Evolutionary conservation across 805 yeast species (phyloP).

Genomic region (Candida tallmaniae): DNA sequence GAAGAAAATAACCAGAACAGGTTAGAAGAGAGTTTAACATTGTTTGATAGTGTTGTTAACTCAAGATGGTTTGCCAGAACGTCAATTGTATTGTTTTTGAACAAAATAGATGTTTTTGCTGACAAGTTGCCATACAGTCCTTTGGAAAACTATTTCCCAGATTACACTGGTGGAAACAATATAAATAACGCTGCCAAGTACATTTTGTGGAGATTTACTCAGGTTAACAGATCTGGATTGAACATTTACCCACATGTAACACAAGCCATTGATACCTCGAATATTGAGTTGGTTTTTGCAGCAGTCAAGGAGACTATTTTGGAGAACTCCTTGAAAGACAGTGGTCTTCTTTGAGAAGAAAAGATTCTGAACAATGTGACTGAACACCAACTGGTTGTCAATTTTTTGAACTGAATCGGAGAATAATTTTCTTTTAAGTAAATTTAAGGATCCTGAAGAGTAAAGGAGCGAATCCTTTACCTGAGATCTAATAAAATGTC

Average conservation of each 20-base stretch:
- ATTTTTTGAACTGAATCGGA: too few species aligned
- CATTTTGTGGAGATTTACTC: conserved; percentile 84
- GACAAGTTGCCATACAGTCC: conserved; percentile 82
- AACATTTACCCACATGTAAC: conserved; percentile 88
- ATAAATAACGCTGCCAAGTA: conserved; percentile 89
- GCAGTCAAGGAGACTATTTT: conserved; percentile 78
- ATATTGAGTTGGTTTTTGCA: conserved; percentile 79
- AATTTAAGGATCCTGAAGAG: too few species aligned
- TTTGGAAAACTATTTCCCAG: conserved; percentile 78
- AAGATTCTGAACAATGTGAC: neutral
- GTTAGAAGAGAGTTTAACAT: conserved; percentile 73
- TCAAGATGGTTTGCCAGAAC: conserved; percentile 90
- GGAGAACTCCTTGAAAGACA: conserved; percentile 70
- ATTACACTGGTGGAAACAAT: conserved; percentile 85
- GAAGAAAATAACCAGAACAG: conserved; percentile 77
- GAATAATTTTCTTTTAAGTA: too few species aligned
- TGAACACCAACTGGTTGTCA: too few species aligned
- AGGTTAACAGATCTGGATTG: conserved; percentile 75
- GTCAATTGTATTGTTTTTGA: conserved; percentile 79
- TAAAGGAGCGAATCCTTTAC: too few species aligned
- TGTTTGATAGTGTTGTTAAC: conserved; percentile 87
- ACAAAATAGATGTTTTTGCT: conserved; percentile 86
- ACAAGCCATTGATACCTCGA: conserved; percentile 90
- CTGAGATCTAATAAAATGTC: too few species aligned
- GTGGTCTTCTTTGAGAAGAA: conserved; percentile 52